Evolutionary conservation across 176 grass and related monocot genomes (phyloP), one percentile per base, ranked within the genome.

Genomic region (Saccharum spontaneum): DNA sequence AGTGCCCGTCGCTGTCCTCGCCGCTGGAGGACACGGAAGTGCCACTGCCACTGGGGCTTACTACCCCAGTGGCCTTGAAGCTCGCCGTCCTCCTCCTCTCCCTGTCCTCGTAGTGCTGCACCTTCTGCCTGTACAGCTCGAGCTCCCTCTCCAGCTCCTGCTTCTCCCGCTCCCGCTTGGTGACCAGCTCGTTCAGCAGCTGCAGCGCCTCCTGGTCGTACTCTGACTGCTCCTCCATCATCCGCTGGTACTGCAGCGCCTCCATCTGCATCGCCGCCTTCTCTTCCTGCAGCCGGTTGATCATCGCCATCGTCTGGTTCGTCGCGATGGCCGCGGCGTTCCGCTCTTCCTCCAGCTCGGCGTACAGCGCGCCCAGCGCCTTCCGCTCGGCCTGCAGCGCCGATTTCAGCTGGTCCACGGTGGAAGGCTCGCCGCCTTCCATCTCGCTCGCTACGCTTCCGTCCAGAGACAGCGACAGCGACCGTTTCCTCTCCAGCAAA

Each of bases 251-350:
- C 71, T 99, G 97, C 81, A 99, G 87, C 54, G 97, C 97, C 81
- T 99, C 97, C 94, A 99, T 99, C 81, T 97, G 91, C 97, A 99
- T 97, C 17, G 97, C 94, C 24, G 97, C 97, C 91, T 99, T 99
- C 90, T 99, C 94, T n/a, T 99, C 94, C 89, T 99, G 97, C 78
- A 99, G 84, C 88, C 97, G 74, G 81, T 93, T 99, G 84, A 99
- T 99, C 97, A 97, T 97, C 44, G 97, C 97, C 97, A 99, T 99
- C 23, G 97, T 96, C 90, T 99, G 89, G 83, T 88, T 97, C 8
- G 97, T 89, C 36, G 97, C 91, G 31, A 99, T 87, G 33, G 97
- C 92, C 7, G 94, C 86, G 4, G 97, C 91, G 84, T 69, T 97
- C 87, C 97, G 90, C 88, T 99, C 97, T 67, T 99, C 94, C 90